These are phyloP conservation scores for Wickerhamiella pararugosa DNA, from an alignment of 1,139 yeast species.

Conservation along the genomic window DNA sequence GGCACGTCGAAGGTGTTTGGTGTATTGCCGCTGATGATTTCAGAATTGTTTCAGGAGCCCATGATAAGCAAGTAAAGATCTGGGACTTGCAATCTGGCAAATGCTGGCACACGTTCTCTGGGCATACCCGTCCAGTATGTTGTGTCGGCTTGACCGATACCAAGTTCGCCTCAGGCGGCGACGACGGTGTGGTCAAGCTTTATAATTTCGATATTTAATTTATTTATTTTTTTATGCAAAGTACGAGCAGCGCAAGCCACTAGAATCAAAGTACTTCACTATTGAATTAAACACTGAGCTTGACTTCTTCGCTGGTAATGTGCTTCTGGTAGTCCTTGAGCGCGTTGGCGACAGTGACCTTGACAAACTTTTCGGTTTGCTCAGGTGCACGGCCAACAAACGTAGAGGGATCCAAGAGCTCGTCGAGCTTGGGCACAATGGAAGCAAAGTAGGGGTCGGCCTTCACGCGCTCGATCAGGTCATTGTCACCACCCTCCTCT, in stretches of 20 bases:
- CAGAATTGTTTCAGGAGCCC: conserved; percentile 86
- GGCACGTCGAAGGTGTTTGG: conserved; percentile 98
- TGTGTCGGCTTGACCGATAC: conserved; percentile 88
- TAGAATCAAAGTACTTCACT: neutral
- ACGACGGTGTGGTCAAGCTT: conserved; percentile 70
- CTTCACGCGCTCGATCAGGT: conserved; percentile 77
- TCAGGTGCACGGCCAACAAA: conserved; percentile 98
- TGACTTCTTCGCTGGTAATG: conserved; percentile 51
- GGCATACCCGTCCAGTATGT: conserved; percentile 58
- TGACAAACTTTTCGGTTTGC: conserved; percentile 88
- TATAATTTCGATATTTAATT: conserved; percentile 43
- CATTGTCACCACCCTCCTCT: conserved; percentile 98
- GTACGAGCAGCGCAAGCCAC: neutral
- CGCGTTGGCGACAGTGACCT: conserved; percentile 72
- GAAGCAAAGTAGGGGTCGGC: conserved; percentile 77
- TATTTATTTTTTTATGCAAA: neutral
- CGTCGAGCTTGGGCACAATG: conserved; percentile 68
- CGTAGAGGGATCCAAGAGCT: conserved; percentile 75
- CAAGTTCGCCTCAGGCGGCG: conserved; percentile 78
- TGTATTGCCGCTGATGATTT: conserved; percentile 90
- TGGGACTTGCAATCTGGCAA: conserved; percentile 94
- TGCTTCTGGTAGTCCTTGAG: conserved; percentile 49
- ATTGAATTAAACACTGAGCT: conserved; percentile 34
- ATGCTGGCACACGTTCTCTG: conserved; percentile 82
- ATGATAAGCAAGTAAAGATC: conserved; percentile 75